Percentiles rank a stretch among this genome's conserved stretches.
Evolutionary conservation across 441 rosid genomes (phyloP).

Genomic region (Populus hybrid): DNA sequence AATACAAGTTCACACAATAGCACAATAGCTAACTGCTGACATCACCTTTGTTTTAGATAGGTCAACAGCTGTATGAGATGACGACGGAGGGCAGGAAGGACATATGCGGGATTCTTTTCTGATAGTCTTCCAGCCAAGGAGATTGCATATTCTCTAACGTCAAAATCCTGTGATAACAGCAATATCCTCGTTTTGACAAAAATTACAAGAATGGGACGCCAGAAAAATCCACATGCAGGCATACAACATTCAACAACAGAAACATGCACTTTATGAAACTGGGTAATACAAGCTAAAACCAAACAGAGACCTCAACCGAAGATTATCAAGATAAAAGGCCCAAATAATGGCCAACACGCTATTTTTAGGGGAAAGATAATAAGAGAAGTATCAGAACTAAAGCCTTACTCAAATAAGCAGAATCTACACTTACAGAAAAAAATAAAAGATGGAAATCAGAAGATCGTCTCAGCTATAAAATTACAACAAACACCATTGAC

Average conservation of each 20-base stretch:
- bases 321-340: background rate
- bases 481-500: too few species aligned
- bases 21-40: background rate
- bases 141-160: constrained; percentile 94
- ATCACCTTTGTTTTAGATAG: constrained; percentile 95
- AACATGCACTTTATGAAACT: background rate
- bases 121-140: constrained; percentile 98
- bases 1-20: background rate
- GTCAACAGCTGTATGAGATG: constrained; percentile 97
- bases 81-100: constrained; percentile 99
- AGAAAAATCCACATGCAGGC: constrained; percentile 5
- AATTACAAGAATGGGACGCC: constrained; percentile 7
- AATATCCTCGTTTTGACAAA: constrained; percentile 18
- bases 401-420: background rate
- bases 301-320: constrained; percentile 6
- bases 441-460: background rate
- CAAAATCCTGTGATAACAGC: constrained; percentile 74
- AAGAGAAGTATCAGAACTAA: background rate
- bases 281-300: background rate
- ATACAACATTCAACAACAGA: background rate
- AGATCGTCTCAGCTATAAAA: too few species aligned
- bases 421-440: background rate
- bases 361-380: background rate
- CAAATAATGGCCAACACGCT: background rate
- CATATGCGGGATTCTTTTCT: constrained; percentile 99